Evolutionary conservation across 805 yeast species (phyloP).

Genomic region (Candida odintsovae): DNA sequence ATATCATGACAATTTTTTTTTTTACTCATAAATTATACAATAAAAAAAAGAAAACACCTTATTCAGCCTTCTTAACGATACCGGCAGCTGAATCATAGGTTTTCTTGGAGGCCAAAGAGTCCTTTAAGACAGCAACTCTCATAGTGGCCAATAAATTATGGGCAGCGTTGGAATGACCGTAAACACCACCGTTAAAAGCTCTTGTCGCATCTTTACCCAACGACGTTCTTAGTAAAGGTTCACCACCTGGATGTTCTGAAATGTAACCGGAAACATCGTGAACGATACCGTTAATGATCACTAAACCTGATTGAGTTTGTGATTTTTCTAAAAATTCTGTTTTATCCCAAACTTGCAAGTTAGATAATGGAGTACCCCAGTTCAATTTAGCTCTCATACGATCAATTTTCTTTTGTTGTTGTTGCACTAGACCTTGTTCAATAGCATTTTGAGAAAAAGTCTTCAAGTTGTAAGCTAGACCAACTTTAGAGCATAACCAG

Average conservation of each 20-base stretch:
- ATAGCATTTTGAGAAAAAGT: slow-evolving; percentile 76
- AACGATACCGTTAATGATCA: slow-evolving; percentile 72
- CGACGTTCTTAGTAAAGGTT: slow-evolving; percentile 62
- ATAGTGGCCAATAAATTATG: slow-evolving; percentile 74
- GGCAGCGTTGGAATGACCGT: slow-evolving; percentile 82
- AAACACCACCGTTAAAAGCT: slow-evolving; percentile 84
- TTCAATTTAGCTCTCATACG: slow-evolving; percentile 52
- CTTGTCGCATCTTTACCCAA: slow-evolving; percentile 77
- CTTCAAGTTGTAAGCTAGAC: slow-evolving; percentile 63
- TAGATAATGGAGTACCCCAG: slow-evolving; percentile 69
- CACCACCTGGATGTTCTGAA: slow-evolving; percentile 83
- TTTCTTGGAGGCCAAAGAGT: slow-evolving; percentile 40
- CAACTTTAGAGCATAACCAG: slow-evolving; percentile 53
- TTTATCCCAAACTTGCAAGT: slow-evolving; percentile 72
- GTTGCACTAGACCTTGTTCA: slow-evolving; percentile 77
- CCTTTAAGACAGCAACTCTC: slow-evolving; percentile 78
- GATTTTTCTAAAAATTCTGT: slow-evolving; percentile 41
- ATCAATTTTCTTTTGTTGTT: slow-evolving; percentile 75
- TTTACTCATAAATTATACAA: neutral
- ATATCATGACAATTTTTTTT: neutral
- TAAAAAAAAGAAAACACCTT: neutral
- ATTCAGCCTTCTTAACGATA: slow-evolving; percentile 9
- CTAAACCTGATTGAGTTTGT: slow-evolving; percentile 49
- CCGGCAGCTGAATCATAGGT: slow-evolving; percentile 16
- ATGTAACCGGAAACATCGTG: slow-evolving; percentile 68